Evolutionary conservation across 2,329 filamentous ascomycete species (phyloP).

Genomic region (Pseudopyricularia cyperi): DNA sequence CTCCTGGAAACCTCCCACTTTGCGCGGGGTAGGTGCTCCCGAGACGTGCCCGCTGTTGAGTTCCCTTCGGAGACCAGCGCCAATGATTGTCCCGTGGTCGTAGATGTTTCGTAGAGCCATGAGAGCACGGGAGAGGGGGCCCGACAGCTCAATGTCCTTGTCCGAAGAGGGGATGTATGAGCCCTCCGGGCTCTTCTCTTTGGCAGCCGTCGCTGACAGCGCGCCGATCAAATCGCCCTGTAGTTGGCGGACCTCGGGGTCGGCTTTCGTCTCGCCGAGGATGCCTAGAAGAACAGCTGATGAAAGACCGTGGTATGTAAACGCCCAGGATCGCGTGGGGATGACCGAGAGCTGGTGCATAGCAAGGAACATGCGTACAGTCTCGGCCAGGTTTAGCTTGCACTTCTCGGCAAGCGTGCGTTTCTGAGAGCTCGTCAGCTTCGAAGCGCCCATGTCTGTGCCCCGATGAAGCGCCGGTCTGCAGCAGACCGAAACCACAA

Average conservation of each 20-base stretch:
- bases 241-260: slow-evolving; percentile 48
- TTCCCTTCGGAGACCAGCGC: slow-evolving; percentile 19
- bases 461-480: slow-evolving; percentile 44
- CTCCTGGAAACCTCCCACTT: slow-evolving; percentile 11
- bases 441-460: slow-evolving; percentile 23
- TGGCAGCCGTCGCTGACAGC: slow-evolving; percentile 49
- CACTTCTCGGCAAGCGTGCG: slow-evolving; percentile 42
- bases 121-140: slow-evolving; percentile 47
- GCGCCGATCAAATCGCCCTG: slow-evolving; percentile 52
- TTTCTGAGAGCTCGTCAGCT: slow-evolving; percentile 39
- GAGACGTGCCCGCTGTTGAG: slow-evolving; percentile 32
- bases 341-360: slow-evolving; percentile 58
- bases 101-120: slow-evolving; percentile 53
- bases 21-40: slow-evolving; percentile 29
- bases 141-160: slow-evolving; percentile 48
- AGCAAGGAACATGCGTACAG: slow-evolving; percentile 54
- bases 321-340: slow-evolving; percentile 54
- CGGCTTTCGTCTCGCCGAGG: slow-evolving; percentile 47
- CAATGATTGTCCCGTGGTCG: slow-evolving; percentile 45
- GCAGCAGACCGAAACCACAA: slow-evolving; percentile 52
- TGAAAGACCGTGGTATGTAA: slow-evolving; percentile 54
- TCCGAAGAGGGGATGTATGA: slow-evolving; percentile 40
- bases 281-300: slow-evolving; percentile 53
- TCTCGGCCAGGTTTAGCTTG: slow-evolving; percentile 50
- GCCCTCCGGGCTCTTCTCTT: slow-evolving; percentile 41